Evolutionary conservation across 345 rosid species (phyloP), one percentile per base, ranked within the genome.

Genomic region (Psidium guajava): DNA sequence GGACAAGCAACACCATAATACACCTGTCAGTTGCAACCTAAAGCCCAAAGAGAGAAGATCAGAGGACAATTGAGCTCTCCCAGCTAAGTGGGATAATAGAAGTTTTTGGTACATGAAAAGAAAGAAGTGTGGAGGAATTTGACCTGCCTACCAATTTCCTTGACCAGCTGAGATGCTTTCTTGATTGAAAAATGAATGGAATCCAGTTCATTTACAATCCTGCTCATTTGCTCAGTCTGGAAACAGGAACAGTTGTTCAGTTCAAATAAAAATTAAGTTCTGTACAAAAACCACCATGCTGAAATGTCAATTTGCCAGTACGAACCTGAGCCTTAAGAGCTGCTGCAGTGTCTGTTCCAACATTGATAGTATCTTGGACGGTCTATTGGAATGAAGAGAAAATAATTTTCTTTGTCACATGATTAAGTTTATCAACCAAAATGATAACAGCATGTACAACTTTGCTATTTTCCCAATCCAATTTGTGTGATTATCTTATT

Each of bases 101-200:
- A 73, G 83, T 49, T 36, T 69, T 36, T 18, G 14, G 25, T 36
- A 36, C 42, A 32, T 36, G 47, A 36, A n/a, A 47, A 85, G 47
- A 75, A 54, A 27, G 51, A 6, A 2, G 83, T 75, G 87, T 82
- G 89, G 69, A 85, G 82, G 87, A 77, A 81, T 50, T 57, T 77
- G 91, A 97, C 98, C 98, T 97, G 99, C 92, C 99, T 95, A 92
- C 98, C 96, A 82, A 96, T 93, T 92, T 96, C 98, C 93, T 96
- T 97, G 85, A 96, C 99, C 88, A 97, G 89, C 91, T 96, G 88
- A 81, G 98, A 93, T 85, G 99, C 99, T 87, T 91, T 97, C 92
- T 97, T 94, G 89, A 97, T 90, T 74, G 99, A 97, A 86, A 96
- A 97, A 89, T 97, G 96, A 86, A 97, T 97, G 28, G 99, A 93